phyloP scores from a whole-genome alignment of 169 alveolate species.

The Plasmodium coatneyi region DNA sequence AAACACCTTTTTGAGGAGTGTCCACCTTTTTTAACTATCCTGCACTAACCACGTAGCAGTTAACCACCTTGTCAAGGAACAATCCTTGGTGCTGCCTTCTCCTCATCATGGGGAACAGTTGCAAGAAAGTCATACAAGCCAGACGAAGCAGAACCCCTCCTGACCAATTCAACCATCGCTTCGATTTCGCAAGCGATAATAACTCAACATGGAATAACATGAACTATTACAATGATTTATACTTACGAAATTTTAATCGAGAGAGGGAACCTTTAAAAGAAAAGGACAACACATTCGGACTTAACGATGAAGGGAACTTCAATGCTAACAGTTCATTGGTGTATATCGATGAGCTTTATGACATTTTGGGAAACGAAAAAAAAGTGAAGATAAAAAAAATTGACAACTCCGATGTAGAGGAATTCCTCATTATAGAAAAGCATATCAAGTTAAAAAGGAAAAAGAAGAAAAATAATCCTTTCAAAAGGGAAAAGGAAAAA shows the following conservation, averaged over 20 bases:
- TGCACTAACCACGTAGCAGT: neutral
- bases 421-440: conserved; percentile 52
- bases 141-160: neutral
- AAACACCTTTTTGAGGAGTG: neutral
- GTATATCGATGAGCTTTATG: conserved; percentile 34
- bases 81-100: neutral
- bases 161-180: conserved; percentile 13
- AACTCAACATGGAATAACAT: neutral
- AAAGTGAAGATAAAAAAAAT: conserved; percentile 45
- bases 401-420: conserved; percentile 57
- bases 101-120: conserved; percentile 61
- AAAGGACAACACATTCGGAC: neutral
- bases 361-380: conserved; percentile 46
- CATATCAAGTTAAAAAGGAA: conserved; percentile 19
- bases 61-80: neutral
- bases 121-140: conserved; percentile 28
- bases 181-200: conserved; percentile 9
- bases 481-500: neutral
- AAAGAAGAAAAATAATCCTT: neutral
- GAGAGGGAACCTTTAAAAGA: neutral
- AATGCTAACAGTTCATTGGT: conserved; percentile 1
- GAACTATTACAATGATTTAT: conserved; percentile 38
- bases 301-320: neutral
- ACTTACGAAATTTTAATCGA: neutral
- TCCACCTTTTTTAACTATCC: neutral